phyloP scores from a whole-genome alignment of 768 basidiomycete genomes.

The Calocybe indica region DNA sequence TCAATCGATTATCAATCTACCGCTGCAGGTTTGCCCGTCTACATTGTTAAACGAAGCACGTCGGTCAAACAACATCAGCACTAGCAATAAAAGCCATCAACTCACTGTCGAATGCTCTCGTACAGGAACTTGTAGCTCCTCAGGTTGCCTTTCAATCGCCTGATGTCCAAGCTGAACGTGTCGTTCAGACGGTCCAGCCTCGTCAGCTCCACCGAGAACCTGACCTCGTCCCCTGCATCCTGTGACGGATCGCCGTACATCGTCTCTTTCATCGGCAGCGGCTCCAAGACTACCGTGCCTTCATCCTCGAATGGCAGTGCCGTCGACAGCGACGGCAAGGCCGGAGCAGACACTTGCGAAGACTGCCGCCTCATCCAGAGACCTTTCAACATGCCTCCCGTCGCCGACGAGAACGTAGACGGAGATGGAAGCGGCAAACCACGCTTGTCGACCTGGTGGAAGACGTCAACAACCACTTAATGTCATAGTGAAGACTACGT shows the following conservation, averaged over 20 bases:
- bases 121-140: slow-evolving; percentile 92
- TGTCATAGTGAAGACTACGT: slow-evolving; percentile 26
- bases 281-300: slow-evolving; percentile 35
- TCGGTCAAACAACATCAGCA: slow-evolving; percentile 5
- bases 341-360: slow-evolving; percentile 62
- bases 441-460: slow-evolving; percentile 74
- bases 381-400: slow-evolving; percentile 80
- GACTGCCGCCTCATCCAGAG: slow-evolving; percentile 88
- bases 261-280: slow-evolving; percentile 39
- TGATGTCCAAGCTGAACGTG: slow-evolving; percentile 88
- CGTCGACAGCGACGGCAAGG: slow-evolving; percentile 30
- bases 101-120: slow-evolving; percentile 82
- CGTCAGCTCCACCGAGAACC: slow-evolving; percentile 93
- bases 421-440: slow-evolving; percentile 82
- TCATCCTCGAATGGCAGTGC: slow-evolving; percentile 48
- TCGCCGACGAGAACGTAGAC: slow-evolving; percentile 51
- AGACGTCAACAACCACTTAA: slow-evolving; percentile 2
- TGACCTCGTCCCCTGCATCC: slow-evolving; percentile 93
- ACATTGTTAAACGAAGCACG: neutral
- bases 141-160: slow-evolving; percentile 87
- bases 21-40: slow-evolving; percentile 43
- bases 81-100: slow-evolving; percentile 12
- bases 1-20: slow-evolving; percentile 8
- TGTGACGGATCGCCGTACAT: slow-evolving; percentile 75
- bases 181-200: slow-evolving; percentile 84